Percentiles rank a stretch among this genome's conserved stretches.
Conservation (phyloP, 2,329 filamentous ascomycete species). For the Pseudogymnoascus sp. region DNA sequence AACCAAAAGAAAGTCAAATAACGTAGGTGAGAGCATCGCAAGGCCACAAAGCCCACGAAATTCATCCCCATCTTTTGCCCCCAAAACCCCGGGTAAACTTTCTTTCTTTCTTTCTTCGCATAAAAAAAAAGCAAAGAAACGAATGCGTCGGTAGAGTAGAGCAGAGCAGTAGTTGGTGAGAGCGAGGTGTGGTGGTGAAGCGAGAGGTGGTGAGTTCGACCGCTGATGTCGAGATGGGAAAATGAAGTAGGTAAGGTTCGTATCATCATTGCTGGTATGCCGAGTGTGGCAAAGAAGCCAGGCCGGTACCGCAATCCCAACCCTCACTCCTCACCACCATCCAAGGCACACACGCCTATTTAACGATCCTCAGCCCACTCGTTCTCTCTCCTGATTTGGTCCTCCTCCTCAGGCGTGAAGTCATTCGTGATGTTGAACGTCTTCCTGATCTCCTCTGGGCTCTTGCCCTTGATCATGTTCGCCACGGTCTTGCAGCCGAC, state of each 20-base stretch:
- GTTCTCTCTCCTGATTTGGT: conserved; percentile 89
- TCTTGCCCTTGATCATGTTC: conserved; percentile 99
- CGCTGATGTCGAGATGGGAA: neutral
- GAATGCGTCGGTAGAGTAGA: neutral
- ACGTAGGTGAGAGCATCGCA: neutral
- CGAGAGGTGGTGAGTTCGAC: neutral
- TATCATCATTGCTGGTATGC: too few relatives aligned
- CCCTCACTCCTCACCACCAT: neutral
- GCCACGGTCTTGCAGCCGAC: conserved; percentile 99
- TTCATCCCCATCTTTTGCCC: neutral
- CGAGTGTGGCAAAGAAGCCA: too few relatives aligned
- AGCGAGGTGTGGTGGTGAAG: neutral
- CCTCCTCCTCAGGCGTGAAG: conserved; percentile 97
- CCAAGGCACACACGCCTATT: conserved; percentile 18
- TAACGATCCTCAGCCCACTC: conserved; percentile 83
- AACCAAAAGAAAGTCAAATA: neutral
- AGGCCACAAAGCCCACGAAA: too few relatives aligned
- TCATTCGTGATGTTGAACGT: conserved; percentile 99
- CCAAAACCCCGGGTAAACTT: neutral
- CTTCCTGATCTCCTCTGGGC: conserved; percentile 96
- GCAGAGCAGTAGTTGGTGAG: neutral
- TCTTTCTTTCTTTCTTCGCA: too few relatives aligned
- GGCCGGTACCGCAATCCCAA: too few relatives aligned
- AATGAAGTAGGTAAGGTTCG: neutral
- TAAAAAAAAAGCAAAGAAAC: neutral